A percentile compares a stretch with the other conserved stretches of the same genome.
These are phyloP conservation scores for Clavispora santaluciae DNA, from an alignment of 805 yeast species.

Conservation along the genomic window DNA sequence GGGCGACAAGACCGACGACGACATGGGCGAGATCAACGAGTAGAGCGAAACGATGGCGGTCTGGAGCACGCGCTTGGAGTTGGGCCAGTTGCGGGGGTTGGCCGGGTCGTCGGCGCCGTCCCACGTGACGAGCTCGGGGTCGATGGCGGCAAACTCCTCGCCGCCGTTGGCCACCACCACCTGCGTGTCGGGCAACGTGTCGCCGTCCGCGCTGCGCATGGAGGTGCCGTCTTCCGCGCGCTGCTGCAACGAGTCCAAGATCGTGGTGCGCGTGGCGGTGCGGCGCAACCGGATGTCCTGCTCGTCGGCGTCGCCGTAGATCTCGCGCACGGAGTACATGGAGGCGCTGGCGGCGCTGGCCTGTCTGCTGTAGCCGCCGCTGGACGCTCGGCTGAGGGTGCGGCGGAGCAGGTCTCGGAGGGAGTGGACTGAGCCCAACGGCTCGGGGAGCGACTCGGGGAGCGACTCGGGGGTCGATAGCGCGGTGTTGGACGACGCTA, in stretches of 20 bases:
- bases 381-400: conserved; percentile 8
- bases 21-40: conserved; percentile 56
- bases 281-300: conserved; percentile 37
- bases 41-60: conserved; percentile 47
- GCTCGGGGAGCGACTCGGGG: no score
- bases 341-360: conserved; percentile 5
- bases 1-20: conserved; percentile 60
- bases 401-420: conserved; percentile 3
- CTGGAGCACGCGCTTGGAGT: conserved; percentile 35
- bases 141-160: conserved; percentile 47
- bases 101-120: conserved; percentile 55
- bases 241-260: conserved; percentile 32
- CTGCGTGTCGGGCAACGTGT: conserved; percentile 22
- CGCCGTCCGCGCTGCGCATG: neutral
- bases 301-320: conserved; percentile 37
- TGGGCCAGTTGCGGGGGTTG: conserved; percentile 63
- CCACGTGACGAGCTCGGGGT: conserved; percentile 69
- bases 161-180: conserved; percentile 43
- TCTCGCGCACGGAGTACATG: conserved; percentile 27
- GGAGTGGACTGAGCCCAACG: neutral
- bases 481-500: neutral
- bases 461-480: neutral
- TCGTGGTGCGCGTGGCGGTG: conserved; percentile 41
- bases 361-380: conserved; percentile 2
- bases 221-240: conserved; percentile 10